These are phyloP conservation scores for Mrakia gelida DNA, from an alignment of 768 basidiomycete genomes.

Conservation along the genomic window DNA sequence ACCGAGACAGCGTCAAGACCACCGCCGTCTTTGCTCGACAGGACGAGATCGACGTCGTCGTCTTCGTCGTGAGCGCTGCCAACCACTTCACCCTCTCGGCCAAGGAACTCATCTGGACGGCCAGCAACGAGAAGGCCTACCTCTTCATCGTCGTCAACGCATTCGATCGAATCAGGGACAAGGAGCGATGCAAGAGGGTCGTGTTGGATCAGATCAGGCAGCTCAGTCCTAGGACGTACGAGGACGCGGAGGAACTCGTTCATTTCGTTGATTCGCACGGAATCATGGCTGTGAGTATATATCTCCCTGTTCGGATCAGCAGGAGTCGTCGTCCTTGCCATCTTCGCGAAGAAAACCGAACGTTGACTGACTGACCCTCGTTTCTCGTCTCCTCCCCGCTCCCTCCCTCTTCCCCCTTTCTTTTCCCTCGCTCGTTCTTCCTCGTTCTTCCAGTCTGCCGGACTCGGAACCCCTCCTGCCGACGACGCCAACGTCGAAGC, in stretches of 20 bases:
- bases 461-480: slow-evolving; percentile 20
- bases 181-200: slow-evolving; percentile 79
- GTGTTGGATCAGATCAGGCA: slow-evolving; percentile 92
- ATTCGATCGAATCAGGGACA: slow-evolving; percentile 91
- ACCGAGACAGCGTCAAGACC: slow-evolving; percentile 89
- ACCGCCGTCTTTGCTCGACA: slow-evolving; percentile 93
- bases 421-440: not conserved
- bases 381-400: not conserved
- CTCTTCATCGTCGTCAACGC: slow-evolving; percentile 99
- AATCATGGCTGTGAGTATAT: slow-evolving; percentile 28
- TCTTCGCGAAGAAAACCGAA: not conserved
- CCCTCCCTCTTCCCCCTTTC: not conserved
- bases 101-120: slow-evolving; percentile 86
- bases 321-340: not conserved
- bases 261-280: slow-evolving; percentile 92
- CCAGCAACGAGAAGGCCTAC: slow-evolving; percentile 94
- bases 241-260: slow-evolving; percentile 86
- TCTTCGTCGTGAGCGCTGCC: slow-evolving; percentile 95
- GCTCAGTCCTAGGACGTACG: slow-evolving; percentile 85
- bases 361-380: not conserved
- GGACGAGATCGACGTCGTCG: slow-evolving; percentile 96
- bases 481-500: slow-evolving; percentile 46
- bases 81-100: slow-evolving; percentile 97
- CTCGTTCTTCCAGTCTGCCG: slow-evolving; percentile 12
- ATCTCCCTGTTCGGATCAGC: not conserved